phyloP scores from a whole-genome alignment of 2,329 filamentous ascomycete species.

The Fusarium proliferatum region DNA sequence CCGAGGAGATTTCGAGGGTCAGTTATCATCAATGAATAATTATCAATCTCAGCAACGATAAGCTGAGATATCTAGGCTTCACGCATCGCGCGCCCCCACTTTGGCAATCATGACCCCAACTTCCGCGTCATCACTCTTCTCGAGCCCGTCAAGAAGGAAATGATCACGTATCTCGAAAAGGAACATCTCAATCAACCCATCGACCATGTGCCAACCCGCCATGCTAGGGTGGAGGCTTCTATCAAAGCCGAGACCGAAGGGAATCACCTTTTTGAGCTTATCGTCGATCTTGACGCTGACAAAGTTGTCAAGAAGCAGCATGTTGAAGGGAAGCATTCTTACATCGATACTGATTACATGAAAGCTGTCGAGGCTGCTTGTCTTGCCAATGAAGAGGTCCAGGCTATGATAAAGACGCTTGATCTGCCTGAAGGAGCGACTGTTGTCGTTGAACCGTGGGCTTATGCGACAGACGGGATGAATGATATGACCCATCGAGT shows the following conservation, averaged over 20 bases:
- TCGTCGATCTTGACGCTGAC: slow-evolving; percentile 45
- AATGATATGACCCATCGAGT: slow-evolving; percentile 60
- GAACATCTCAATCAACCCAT: slow-evolving; percentile 48
- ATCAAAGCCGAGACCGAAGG: slow-evolving; percentile 14
- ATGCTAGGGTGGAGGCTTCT: slow-evolving; percentile 54
- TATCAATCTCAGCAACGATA: not conserved
- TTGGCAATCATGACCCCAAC: slow-evolving; percentile 43
- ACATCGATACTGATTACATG: slow-evolving; percentile 62
- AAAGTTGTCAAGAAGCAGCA: slow-evolving; percentile 44
- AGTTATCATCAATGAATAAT: not conserved
- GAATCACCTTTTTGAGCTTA: slow-evolving; percentile 45
- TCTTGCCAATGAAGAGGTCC: slow-evolving; percentile 54
- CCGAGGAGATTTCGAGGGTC: slow-evolving; percentile 43
- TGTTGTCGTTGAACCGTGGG: slow-evolving; percentile 65
- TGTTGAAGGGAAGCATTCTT: slow-evolving; percentile 56
- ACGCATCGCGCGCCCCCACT: slow-evolving; percentile 35
- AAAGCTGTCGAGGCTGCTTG: slow-evolving; percentile 59
- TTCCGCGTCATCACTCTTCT: slow-evolving; percentile 63
- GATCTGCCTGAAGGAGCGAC: slow-evolving; percentile 57
- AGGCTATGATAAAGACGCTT: slow-evolving; percentile 55
- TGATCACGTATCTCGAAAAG: slow-evolving; percentile 57
- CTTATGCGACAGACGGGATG: slow-evolving; percentile 65
- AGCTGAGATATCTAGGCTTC: slow-evolving; percentile 33
- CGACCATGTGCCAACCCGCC: slow-evolving; percentile 43
- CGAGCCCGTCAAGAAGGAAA: slow-evolving; percentile 61